Evolutionary conservation across 2,329 filamentous ascomycete genomes (phyloP), one percentile per base, ranked within the genome.

Genomic region (Talaromyces sp.): DNA sequence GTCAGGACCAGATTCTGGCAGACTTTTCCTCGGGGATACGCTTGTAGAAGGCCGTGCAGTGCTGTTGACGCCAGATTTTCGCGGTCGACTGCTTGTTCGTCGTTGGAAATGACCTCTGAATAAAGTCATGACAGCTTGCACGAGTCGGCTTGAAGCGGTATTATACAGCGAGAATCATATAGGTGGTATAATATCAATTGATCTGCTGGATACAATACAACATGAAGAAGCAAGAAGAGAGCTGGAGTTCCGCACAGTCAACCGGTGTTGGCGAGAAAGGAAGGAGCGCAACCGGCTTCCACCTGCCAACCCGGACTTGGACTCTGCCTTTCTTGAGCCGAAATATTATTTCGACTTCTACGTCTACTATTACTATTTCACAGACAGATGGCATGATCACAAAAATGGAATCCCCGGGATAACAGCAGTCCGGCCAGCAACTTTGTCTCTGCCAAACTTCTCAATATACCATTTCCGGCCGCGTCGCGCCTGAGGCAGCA

Each of bases 381-480:
- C 8, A 47, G 2, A 11, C n/a, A 22, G 22, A 25, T 47, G 5
- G 17, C 8, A 39, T 2, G 8, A 28, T 71, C 63, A 77, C 66
- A 78, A 61, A 70, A 72, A 76, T 10, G 67, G 55, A 63, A 84
- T 67, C 27, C 82, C 82, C 27, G 88, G 88, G 68, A 90, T 82
- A 30, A 93, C 85, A 5, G 91, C 91, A 78, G 91, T 93, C 72
- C 88, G 85, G 32, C 83, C 84, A 55, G 85, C 85, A 64, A 96
- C 85, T 76, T 88, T 89, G 55, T 96, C 88, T 78, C 88, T 86
- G 11, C 93, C 93, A 82, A 99, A 99, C 75, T 84, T 91, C 71
- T 91, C 83, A 62, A 88, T 79, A 75, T 99, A 99, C 95, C 95
- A 99, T 70, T 82, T 81, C 75, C 86, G 87, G 27, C 93, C 93